Evolutionary conservation across 2,329 filamentous ascomycete species (phyloP), one percentile per base, ranked within the genome.

Genomic region (Neophaeococcomyces aloes): DNA sequence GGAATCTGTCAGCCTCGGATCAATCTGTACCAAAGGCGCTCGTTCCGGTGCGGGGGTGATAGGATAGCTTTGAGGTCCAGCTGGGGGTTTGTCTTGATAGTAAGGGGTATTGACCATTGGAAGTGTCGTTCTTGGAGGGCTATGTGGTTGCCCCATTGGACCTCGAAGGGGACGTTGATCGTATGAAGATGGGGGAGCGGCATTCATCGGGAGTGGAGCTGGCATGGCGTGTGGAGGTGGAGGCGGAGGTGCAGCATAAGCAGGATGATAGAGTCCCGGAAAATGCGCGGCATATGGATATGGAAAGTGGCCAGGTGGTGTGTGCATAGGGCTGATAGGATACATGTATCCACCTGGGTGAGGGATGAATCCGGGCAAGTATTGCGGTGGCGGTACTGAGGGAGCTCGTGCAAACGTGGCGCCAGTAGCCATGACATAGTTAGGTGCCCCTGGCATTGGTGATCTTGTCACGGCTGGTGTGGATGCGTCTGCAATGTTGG

Each of bases 401-500:
- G 60, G 49, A 53, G 61, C 50, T 51, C 69, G 65, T 7, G 72
- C 69, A 39, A 75, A 79, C 52, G 70, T 75, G 56, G 74, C 68
- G 38, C 64, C 65, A 45, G 71, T 68, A 38, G 70, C 62, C 21
- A 72, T 66, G 5, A 71, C 65, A 57, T 76, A 78, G 8, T 62
- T 54, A 13, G 72, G 69, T 7, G 74, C 75, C 17, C 69, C 70
- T 25, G 68, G 64, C 74, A 80, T 79, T 4, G 77, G 86, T 0
- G 82, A 76, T 52, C 86, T 77, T 10, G 86, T 89, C 30, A 93
- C 76, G 2, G 85, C 81, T 10, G 88, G 86, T 11, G 86, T 79
- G 46, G 82, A 82, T 49, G 81, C 74, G 57, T 95, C 89, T 59
- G 86, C 86, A 54, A 95, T 79, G 35, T 86, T 94, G 1, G 89